A percentile compares a stretch with the other conserved stretches of the same genome.
Conservation (phyloP, 2,329 filamentous ascomycete genomes). For the Didymella lethalis region DNA sequence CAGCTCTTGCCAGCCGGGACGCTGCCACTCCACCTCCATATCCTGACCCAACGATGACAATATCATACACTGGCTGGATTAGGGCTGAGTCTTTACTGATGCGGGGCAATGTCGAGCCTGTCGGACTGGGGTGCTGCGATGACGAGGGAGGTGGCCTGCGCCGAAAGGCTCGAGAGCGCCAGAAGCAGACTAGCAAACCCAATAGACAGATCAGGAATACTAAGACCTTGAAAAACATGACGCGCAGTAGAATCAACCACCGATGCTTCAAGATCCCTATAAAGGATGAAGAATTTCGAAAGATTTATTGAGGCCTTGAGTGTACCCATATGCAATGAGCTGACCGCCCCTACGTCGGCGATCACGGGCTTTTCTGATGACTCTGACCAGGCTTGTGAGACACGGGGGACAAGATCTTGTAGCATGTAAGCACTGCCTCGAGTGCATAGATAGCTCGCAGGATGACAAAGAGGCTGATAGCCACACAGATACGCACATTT, state of each 20-base stretch:
- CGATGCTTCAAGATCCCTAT: too few relatives aligned
- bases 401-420: too few relatives aligned
- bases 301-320: too few relatives aligned
- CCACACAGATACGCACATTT: background rate
- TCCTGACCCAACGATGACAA: constrained; percentile 72
- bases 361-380: too few relatives aligned
- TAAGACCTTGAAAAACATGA: background rate
- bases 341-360: too few relatives aligned
- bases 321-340: too few relatives aligned
- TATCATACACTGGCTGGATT: constrained; percentile 67
- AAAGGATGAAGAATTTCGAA: too few relatives aligned
- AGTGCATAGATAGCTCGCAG: too few relatives aligned
- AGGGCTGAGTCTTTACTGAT: constrained; percentile 4
- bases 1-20: constrained; percentile 68
- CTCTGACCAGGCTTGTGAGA: too few relatives aligned
- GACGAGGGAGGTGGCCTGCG: background rate
- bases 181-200: background rate
- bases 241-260: background rate
- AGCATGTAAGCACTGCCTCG: too few relatives aligned
- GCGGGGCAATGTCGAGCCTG: background rate
- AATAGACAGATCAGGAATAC: background rate
- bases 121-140: background rate
- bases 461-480: background rate
- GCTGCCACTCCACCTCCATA: constrained; percentile 74
- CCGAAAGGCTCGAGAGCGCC: background rate